These are phyloP conservation scores for Colletotrichum sp. DNA, from an alignment of 2,329 filamentous ascomycete species.

Conservation along the genomic window DNA sequence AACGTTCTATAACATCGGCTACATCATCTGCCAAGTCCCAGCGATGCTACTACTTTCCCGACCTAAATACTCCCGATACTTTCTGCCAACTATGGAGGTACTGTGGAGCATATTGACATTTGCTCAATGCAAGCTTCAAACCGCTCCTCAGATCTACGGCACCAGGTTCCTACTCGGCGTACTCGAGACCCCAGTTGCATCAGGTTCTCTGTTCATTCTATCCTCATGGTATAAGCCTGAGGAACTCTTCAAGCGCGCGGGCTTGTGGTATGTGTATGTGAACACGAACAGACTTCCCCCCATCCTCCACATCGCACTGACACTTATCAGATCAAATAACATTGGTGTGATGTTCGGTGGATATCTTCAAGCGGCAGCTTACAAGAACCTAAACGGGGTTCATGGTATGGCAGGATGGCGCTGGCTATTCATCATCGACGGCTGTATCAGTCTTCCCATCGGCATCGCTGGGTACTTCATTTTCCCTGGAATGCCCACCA, in stretches of 20 bases:
- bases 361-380: constrained; percentile 44
- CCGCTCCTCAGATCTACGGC: constrained; percentile 30
- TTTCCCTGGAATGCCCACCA: constrained; percentile 42
- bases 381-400: constrained; percentile 53
- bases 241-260: constrained; percentile 49
- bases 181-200: constrained; percentile 22
- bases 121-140: constrained; percentile 27
- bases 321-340: constrained; percentile 16
- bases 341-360: constrained; percentile 31
- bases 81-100: constrained; percentile 25
- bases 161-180: constrained; percentile 33
- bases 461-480: constrained; percentile 55
- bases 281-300: not conserved
- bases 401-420: constrained; percentile 54
- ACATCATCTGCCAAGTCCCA: constrained; percentile 21
- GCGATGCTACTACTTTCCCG: constrained; percentile 19
- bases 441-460: constrained; percentile 58
- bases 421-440: constrained; percentile 62
- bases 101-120: constrained; percentile 27
- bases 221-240: constrained; percentile 33
- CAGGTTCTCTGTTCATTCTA: constrained; percentile 27
- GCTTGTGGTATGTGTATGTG: constrained; percentile 49
- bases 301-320: not conserved
- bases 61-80: constrained; percentile 24
- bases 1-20: constrained; percentile 22